Conservation (phyloP, 495 filamentous ascomycete genomes). For the Neurospora tetraspora region DNA sequence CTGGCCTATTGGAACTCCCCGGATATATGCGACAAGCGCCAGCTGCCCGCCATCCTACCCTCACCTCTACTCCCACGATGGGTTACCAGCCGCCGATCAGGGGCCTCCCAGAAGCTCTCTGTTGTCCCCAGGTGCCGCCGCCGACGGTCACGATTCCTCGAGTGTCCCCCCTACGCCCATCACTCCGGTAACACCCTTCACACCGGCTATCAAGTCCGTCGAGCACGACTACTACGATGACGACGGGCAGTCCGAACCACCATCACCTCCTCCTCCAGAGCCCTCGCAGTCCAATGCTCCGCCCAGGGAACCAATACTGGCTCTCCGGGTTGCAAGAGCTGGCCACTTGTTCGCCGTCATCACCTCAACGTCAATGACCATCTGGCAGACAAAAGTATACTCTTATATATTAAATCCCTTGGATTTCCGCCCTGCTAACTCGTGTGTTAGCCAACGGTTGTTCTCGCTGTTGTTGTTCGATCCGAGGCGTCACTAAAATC, state of each 20-base stretch:
- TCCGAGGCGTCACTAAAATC: conserved; percentile 66
- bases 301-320: conserved; percentile 53
- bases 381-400: conserved; percentile 90
- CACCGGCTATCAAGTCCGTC: conserved; percentile 42
- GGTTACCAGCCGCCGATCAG: conserved; percentile 20
- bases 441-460: conserved; percentile 67
- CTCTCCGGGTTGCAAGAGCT: conserved; percentile 66
- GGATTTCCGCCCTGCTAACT: conserved; percentile 7
- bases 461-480: conserved; percentile 74
- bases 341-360: conserved; percentile 87
- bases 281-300: conserved; percentile 8
- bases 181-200: conserved; percentile 38
- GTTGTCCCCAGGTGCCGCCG: conserved; percentile 17
- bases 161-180: conserved; percentile 25
- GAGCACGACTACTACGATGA: conserved; percentile 37
- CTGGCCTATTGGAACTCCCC: conserved; percentile 88
- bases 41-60: conserved; percentile 41
- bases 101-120: conserved; percentile 15
- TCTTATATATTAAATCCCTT: neutral
- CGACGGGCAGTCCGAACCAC: conserved; percentile 8
- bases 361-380: conserved; percentile 66
- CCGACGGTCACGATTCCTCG: conserved; percentile 12
- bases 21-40: conserved; percentile 67
- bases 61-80: conserved; percentile 34
- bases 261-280: neutral